phyloP scores from a whole-genome alignment of 148 eudicot species.

The Arctostaphylos glauca region DNA sequence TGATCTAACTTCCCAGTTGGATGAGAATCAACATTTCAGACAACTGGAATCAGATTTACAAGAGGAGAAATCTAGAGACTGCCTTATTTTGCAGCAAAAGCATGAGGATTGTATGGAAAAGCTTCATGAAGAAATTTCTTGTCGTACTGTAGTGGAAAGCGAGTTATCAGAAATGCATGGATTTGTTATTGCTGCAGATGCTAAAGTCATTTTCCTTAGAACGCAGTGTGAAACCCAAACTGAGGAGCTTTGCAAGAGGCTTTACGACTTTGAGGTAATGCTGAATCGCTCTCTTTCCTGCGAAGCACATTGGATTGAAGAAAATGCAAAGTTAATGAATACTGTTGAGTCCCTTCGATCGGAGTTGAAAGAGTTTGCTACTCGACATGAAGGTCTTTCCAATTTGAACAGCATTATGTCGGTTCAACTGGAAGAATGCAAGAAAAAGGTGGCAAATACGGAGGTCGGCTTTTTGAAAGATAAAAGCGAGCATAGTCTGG shows the following conservation, averaged over 20 bases:
- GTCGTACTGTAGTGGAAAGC: slow-evolving; percentile 22
- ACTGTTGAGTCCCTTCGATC: slow-evolving; percentile 41
- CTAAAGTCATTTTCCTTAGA: slow-evolving; percentile 36
- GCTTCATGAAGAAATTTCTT: slow-evolving; percentile 25
- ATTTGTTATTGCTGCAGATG: slow-evolving; percentile 47
- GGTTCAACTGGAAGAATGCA: slow-evolving; percentile 43
- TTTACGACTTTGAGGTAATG: slow-evolving; percentile 32
- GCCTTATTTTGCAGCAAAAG: slow-evolving; percentile 27
- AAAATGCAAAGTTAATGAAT: slow-evolving; percentile 39
- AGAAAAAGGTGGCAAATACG: slow-evolving; percentile 27
- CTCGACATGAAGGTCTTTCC: slow-evolving; percentile 43
- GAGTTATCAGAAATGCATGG: slow-evolving; percentile 46
- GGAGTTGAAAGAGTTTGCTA: slow-evolving; percentile 37
- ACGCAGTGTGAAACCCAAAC: slow-evolving; percentile 44
- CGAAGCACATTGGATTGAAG: slow-evolving; percentile 42
- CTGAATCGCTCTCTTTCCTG: slow-evolving; percentile 37
- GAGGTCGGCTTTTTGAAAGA: slow-evolving; percentile 27
- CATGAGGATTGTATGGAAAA: slow-evolving; percentile 32
- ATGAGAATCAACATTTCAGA: slow-evolving; percentile 35
- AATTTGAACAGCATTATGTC: slow-evolving; percentile 32
- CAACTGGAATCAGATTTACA: slow-evolving; percentile 36
- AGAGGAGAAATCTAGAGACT: slow-evolving; percentile 28
- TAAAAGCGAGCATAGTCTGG: slow-evolving; percentile 18
- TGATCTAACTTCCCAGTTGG: slow-evolving; percentile 38
- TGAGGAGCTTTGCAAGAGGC: slow-evolving; percentile 42